Percentiles rank a stretch among this genome's conserved stretches.
These are phyloP conservation scores for Penicillium decumbens DNA, from an alignment of 2,329 filamentous ascomycete species.

Conservation along the genomic window DNA sequence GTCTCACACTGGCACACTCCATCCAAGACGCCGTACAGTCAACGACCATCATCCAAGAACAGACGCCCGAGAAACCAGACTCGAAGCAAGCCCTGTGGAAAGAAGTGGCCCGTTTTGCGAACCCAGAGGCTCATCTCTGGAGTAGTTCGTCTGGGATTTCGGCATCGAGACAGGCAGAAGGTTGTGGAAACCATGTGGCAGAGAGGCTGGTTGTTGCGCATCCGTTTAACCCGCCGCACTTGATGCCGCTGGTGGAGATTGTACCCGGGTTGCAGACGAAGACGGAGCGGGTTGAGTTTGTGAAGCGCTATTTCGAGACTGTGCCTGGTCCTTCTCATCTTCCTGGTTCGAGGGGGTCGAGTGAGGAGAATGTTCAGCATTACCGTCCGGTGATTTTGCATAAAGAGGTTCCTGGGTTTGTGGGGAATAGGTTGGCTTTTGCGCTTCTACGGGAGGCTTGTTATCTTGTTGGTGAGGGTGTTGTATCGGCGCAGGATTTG, in stretches of 20 bases:
- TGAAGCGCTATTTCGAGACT: slow-evolving; percentile 39
- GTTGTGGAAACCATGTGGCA: slow-evolving; percentile 36
- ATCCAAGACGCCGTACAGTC: slow-evolving; percentile 41
- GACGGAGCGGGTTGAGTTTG: slow-evolving; percentile 25
- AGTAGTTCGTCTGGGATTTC: slow-evolving; percentile 56
- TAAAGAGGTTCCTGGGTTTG: slow-evolving; percentile 53
- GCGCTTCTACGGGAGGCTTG: slow-evolving; percentile 54
- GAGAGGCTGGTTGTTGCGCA: slow-evolving; percentile 53
- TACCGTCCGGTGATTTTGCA: slow-evolving; percentile 48
- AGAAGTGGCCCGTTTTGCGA: slow-evolving; percentile 47
- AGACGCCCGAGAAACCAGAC: slow-evolving; percentile 51
- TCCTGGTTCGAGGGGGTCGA: not conserved
- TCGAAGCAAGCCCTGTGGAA: slow-evolving; percentile 54
- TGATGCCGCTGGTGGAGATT: slow-evolving; percentile 58
- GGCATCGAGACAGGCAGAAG: slow-evolving; percentile 45
- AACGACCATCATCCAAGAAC: slow-evolving; percentile 56
- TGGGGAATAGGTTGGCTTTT: slow-evolving; percentile 56
- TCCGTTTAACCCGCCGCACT: slow-evolving; percentile 59
- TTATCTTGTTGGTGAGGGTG: slow-evolving; percentile 51
- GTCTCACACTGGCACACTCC: slow-evolving; percentile 37
- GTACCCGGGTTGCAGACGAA: slow-evolving; percentile 49
- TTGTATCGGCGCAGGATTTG: slow-evolving; percentile 51
- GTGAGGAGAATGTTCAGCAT: slow-evolving; percentile 4
- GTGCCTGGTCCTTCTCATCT: slow-evolving; percentile 11
- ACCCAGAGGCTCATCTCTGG: slow-evolving; percentile 50